Evolutionary conservation across 768 basidiomycete species (phyloP), one percentile per base, ranked within the genome.

Genomic region (Serendipita sp.): DNA sequence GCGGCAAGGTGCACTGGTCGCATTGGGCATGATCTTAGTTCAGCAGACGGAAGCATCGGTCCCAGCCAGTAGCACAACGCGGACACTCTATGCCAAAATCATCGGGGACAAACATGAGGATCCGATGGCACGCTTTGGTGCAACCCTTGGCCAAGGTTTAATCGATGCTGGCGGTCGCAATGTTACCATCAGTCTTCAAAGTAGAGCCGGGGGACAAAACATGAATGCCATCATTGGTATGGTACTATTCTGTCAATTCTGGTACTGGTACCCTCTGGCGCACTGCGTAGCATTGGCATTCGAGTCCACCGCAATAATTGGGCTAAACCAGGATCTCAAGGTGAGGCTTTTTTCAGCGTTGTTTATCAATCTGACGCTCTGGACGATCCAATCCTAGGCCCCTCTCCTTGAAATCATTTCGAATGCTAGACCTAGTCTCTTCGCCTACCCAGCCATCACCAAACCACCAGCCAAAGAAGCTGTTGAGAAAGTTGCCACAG

Each of bases 231-330:
- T 98, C 66, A 91, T 98, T 34, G 96, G 96, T n/a, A 93, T 98
- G 88, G 84, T 88, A 17, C 74, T 99, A 71, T 99, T 99, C 77
- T 90, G 89, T 69, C 96, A 99, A 73, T 98, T 99, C 75, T 99
- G 96, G 96, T 98, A 98, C 72, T 99, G 96, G 96, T 99, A 94
- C 74, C 96, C 96, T 34, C 77, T 98, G 28, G 92, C 93, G 14
- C 94, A 97, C 69, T 92, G 88, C 65, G 87, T 89, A 16, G 88
- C 86, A 68, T 75, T 99, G 66, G 86, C 94, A 1, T 97, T 99
- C 73, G 87, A 90, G 62, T 94, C 96, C 2, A 99, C 96, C 14
- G 93, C 87, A 7, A 86, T 99, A 62, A 92, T 99, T 68, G 95
- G 91, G 31, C 73, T 98, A 63, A 87, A 91, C 68, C 85, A 81